Conservation (phyloP, 2,329 filamentous ascomycete species). For the Beauveria sp. region DNA sequence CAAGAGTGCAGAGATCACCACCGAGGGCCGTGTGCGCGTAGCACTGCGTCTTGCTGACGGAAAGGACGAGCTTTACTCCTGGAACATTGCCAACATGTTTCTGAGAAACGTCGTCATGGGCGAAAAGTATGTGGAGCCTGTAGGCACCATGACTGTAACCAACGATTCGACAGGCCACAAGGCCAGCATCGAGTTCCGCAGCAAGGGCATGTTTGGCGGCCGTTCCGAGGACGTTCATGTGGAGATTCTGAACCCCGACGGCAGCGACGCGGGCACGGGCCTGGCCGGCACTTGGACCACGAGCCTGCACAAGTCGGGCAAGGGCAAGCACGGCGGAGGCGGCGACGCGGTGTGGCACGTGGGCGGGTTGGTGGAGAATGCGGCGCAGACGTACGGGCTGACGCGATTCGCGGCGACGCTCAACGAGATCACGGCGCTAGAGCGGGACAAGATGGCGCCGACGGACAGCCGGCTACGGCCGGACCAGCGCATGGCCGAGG, state of each 20-base stretch:
- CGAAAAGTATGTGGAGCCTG: slow-evolving; percentile 95
- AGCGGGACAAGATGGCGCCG: slow-evolving; percentile 63
- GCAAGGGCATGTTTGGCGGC: slow-evolving; percentile 95
- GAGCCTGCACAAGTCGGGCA: slow-evolving; percentile 57
- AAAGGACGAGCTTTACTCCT: slow-evolving; percentile 77
- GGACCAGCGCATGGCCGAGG: slow-evolving; percentile 79
- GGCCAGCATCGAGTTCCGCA: slow-evolving; percentile 83
- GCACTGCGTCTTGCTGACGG: slow-evolving; percentile 59
- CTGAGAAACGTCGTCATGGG: slow-evolving; percentile 94
- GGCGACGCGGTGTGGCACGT: slow-evolving; percentile 70
- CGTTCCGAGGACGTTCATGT: slow-evolving; percentile 83
- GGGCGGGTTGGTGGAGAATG: slow-evolving; percentile 70
- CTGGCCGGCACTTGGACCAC: slow-evolving; percentile 81
- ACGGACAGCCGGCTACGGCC: slow-evolving; percentile 81
- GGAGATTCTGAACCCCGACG: slow-evolving; percentile 61
- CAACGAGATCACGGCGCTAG: slow-evolving; percentile 80
- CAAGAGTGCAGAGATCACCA: slow-evolving; percentile 89
- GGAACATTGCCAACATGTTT: slow-evolving; percentile 82
- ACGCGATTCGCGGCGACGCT: slow-evolving; percentile 78
- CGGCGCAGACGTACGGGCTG: slow-evolving; percentile 76
- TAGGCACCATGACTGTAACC: slow-evolving; percentile 77
- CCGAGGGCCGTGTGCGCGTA: slow-evolving; percentile 77
- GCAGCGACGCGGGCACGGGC: slow-evolving; percentile 56
- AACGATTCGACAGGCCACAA: slow-evolving; percentile 81
- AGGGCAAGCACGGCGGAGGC: slow-evolving; percentile 43